A percentile compares a stretch with the other conserved stretches of the same genome.
Evolutionary conservation across 768 basidiomycete genomes (phyloP).

Genomic region (Naganishia randhawae): DNA sequence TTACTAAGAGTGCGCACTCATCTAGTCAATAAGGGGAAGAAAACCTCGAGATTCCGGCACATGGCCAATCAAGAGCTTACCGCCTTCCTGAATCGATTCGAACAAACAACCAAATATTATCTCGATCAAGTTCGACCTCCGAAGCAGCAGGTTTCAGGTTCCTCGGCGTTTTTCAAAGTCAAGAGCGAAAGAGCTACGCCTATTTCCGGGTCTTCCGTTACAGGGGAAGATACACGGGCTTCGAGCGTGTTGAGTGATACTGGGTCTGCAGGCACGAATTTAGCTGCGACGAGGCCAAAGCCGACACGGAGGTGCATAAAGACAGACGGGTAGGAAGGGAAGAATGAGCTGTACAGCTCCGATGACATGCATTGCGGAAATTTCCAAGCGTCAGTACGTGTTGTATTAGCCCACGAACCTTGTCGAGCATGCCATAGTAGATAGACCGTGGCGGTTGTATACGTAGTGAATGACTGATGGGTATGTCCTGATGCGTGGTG

Average conservation of each 20-base stretch:
- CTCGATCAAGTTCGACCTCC: conserved; percentile 2
- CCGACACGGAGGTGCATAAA: not conserved
- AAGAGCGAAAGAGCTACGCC: conserved; percentile 12
- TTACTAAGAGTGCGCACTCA: not conserved
- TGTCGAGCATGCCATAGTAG: not conserved
- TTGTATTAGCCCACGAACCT: not conserved
- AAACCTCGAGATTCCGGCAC: conserved; percentile 3
- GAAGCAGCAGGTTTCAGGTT: not conserved
- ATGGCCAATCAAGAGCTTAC: not conserved
- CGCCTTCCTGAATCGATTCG: not conserved
- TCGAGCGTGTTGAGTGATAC: conserved; percentile 13
- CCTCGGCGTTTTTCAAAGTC: conserved; percentile 1
- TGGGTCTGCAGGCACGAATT: not conserved
- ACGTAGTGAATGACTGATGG: not conserved
- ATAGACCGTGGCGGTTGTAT: too few relatives aligned
- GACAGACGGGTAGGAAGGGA: not conserved
- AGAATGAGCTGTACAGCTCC: too few relatives aligned
- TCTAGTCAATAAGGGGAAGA: conserved; percentile 12
- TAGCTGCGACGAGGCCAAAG: not conserved
- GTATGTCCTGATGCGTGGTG: not conserved
- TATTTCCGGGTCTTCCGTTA: not conserved
- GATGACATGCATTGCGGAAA: too few relatives aligned
- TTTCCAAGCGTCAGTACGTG: not conserved
- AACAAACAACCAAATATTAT: conserved; percentile 16
- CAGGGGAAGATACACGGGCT: not conserved